A percentile compares a stretch with the other conserved stretches of the same genome.
phyloP scores from a whole-genome alignment of 305 asterid species.

The Striga hermonthica region DNA sequence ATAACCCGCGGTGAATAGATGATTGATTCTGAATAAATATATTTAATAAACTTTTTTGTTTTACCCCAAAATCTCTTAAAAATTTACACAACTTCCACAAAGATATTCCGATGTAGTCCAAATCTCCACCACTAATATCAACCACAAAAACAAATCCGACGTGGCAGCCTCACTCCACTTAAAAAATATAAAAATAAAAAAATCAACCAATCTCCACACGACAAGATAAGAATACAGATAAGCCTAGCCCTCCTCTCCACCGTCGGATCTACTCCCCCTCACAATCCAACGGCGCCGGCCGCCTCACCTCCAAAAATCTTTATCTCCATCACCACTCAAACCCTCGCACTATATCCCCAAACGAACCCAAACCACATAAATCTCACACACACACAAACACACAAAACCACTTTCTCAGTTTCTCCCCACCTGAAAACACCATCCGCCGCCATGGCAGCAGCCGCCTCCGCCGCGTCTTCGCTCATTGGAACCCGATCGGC shows the following conservation, averaged over 20 bases:
- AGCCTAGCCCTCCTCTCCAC: slow-evolving; percentile 41
- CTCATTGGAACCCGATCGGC: slow-evolving; percentile 72
- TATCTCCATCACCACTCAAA: slow-evolving; percentile 44
- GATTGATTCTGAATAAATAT: too few relatives aligned
- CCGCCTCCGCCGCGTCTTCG: slow-evolving; percentile 67
- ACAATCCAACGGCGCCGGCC: slow-evolving; percentile 47
- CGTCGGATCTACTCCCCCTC: slow-evolving; percentile 48
- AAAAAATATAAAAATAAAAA: too few relatives aligned
- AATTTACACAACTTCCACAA: too few relatives aligned
- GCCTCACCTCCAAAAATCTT: slow-evolving; percentile 23
- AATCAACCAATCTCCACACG: neutral
- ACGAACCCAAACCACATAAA: too few relatives aligned
- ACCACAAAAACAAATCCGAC: neutral
- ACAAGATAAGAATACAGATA: slow-evolving; percentile 66
- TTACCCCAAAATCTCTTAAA: too few relatives aligned
- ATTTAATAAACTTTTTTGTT: too few relatives aligned
- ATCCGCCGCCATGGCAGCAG: slow-evolving; percentile 38
- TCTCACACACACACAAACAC: neutral
- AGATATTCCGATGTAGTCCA: too few relatives aligned
- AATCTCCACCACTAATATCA: neutral
- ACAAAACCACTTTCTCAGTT: neutral
- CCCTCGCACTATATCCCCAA: neutral
- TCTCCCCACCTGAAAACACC: neutral
- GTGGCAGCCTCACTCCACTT: neutral
- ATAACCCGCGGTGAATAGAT: too few relatives aligned